Evolutionary conservation across 169 alveolate genomes (phyloP).

Genomic region (Sarcocystis neurona): DNA sequence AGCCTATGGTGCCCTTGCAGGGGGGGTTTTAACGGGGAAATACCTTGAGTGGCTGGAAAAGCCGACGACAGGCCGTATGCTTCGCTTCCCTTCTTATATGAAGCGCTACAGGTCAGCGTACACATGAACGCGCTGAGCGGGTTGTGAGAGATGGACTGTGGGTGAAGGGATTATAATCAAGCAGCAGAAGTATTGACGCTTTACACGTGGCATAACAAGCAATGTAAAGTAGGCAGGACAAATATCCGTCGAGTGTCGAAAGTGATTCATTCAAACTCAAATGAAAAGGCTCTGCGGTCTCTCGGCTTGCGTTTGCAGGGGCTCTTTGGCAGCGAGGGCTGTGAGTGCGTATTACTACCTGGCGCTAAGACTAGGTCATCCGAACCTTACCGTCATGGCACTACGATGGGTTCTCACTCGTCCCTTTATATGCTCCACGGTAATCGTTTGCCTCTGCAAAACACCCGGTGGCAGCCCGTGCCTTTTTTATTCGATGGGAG

Average conservation of each 20-base stretch:
- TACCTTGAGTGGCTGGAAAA: constrained; percentile 80
- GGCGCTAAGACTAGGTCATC: constrained; percentile 74
- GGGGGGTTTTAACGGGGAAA: constrained; percentile 83
- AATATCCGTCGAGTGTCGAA: not conserved
- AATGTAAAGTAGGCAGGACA: no score
- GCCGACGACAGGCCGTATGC: constrained; percentile 82
- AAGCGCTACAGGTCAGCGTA: constrained; percentile 69
- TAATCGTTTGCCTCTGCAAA: constrained; percentile 7
- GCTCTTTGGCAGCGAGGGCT: constrained; percentile 82
- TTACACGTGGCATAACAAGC: no score
- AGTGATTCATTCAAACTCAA: not conserved
- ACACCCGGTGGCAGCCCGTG: not conserved
- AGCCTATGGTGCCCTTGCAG: constrained; percentile 84
- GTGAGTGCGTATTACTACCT: constrained; percentile 77
- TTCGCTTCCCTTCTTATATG: constrained; percentile 83
- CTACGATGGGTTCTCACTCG: constrained; percentile 81
- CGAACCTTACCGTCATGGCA: constrained; percentile 78
- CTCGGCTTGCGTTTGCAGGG: constrained; percentile 63
- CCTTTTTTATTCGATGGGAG: not conserved
- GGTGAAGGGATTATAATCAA: not conserved
- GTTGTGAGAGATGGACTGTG: not conserved
- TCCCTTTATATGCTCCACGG: constrained; percentile 80
- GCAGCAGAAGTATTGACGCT: no score
- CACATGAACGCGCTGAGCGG: not conserved
- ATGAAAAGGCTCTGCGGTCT: not conserved